These are phyloP conservation scores for Chytriomyces sp. DNA, from an alignment of 192 early-diverging fungal genomes.

Conservation along the genomic window DNA sequence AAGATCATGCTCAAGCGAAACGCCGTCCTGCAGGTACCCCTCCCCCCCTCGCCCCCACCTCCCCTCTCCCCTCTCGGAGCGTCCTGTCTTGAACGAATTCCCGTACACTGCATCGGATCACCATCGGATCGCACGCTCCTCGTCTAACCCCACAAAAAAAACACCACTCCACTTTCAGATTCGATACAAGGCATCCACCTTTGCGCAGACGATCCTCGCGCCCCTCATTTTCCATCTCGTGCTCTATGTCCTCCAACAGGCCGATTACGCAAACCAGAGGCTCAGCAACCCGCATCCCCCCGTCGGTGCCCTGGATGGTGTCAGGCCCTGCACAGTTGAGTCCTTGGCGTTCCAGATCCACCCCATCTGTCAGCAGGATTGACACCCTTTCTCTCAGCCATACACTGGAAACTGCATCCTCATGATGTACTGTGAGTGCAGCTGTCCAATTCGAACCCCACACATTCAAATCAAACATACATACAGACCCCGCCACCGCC, in stretches of 20 bases:
- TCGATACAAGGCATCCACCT: constrained; percentile 63
- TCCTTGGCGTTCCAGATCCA: no score
- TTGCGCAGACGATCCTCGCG: constrained; percentile 64
- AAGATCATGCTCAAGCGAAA: constrained; percentile 70
- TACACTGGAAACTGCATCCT: constrained; percentile 31
- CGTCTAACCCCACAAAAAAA: background rate
- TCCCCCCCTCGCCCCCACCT: background rate
- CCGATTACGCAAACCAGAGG: constrained; percentile 47
- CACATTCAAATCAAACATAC: background rate
- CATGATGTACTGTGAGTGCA: constrained; percentile 29
- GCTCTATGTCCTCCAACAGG: constrained; percentile 60
- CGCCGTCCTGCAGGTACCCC: constrained; percentile 62
- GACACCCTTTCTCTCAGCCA: background rate
- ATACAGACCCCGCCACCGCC: constrained; percentile 9
- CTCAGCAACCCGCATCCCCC: constrained; percentile 39
- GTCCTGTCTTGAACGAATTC: no score
- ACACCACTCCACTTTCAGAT: constrained; percentile 26
- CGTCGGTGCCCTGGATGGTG: constrained; percentile 49
- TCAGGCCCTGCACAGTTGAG: constrained; percentile 41
- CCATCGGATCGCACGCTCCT: background rate
- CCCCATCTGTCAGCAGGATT: background rate
- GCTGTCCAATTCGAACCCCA: background rate
- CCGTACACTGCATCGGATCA: background rate
- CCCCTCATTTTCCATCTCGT: constrained; percentile 71
- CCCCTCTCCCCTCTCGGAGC: no score